Conservation (phyloP, 805 yeast genomes). For the Yamadazyma takamatsuzukensis region DNA sequence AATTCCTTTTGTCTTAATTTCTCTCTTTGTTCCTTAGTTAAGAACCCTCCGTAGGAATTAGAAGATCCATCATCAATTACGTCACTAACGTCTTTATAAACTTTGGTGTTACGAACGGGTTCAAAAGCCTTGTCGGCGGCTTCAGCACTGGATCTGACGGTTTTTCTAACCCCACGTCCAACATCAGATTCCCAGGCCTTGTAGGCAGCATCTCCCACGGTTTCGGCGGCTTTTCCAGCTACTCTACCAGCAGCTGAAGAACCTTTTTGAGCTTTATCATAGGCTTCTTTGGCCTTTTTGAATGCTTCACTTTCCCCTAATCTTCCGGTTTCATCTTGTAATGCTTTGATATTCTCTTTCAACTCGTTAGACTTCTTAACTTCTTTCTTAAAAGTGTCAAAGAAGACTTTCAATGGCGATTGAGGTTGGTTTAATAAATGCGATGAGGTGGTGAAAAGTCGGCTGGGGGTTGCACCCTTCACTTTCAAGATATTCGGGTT, state of each 20-base stretch:
- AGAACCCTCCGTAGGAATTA: constrained; percentile 87
- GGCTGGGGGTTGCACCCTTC: too few relatives aligned
- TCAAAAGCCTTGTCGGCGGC: constrained; percentile 84
- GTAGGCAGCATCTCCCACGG: constrained; percentile 82
- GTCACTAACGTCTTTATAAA: constrained; percentile 83
- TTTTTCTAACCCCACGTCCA: constrained; percentile 82
- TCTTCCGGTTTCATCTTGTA: constrained; percentile 93
- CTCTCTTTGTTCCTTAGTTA: constrained; percentile 77
- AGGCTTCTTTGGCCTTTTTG: constrained; percentile 89
- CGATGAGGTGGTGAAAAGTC: too few relatives aligned
- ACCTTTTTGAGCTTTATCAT: constrained; percentile 74
- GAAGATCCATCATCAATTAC: constrained; percentile 91
- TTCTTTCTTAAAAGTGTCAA: constrained; percentile 86
- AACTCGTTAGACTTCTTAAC: constrained; percentile 88
- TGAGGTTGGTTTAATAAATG: too few relatives aligned
- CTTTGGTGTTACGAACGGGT: constrained; percentile 87
- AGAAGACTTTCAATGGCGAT: constrained; percentile 87
- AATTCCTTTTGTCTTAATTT: constrained; percentile 51
- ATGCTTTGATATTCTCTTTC: constrained; percentile 87
- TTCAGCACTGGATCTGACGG: constrained; percentile 79
- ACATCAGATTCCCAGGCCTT: constrained; percentile 97
- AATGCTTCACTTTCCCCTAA: constrained; percentile 93
- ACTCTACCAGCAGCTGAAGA: constrained; percentile 68
- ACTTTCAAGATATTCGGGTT: too few relatives aligned
- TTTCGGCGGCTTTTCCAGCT: constrained; percentile 86